These are phyloP conservation scores for Dioscorea alata DNA, from an alignment of 106 monocot genomes.

Conservation along the genomic window DNA sequence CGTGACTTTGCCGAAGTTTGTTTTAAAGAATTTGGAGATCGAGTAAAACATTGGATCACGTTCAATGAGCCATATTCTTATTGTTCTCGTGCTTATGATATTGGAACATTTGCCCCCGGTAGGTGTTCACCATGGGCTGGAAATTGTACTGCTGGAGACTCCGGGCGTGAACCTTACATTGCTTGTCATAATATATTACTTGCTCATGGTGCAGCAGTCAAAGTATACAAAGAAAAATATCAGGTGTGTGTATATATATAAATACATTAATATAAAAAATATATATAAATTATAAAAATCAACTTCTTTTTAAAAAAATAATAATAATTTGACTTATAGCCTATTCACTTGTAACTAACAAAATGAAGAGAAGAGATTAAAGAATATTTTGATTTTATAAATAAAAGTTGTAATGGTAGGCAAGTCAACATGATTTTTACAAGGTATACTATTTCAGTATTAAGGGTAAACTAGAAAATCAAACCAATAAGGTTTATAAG, in stretches of 20 bases:
- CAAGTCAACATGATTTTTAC: too few species aligned
- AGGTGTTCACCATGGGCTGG: constrained; percentile 15
- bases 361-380: too few species aligned
- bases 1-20: constrained; percentile 29
- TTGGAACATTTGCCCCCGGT: constrained; percentile 28
- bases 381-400: too few species aligned
- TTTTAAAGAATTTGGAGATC: constrained; percentile 41
- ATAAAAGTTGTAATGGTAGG: too few species aligned
- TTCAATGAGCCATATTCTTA: constrained; percentile 41
- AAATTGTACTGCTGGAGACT: constrained; percentile 21
- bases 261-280: neutral
- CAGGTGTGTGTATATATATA: constrained; percentile 11
- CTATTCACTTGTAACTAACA: too few species aligned
- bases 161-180: constrained; percentile 41
- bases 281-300: too few species aligned
- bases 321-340: too few species aligned
- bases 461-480: too few species aligned
- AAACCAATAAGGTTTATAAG: too few species aligned
- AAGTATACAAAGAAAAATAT: constrained; percentile 24
- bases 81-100: constrained; percentile 15
- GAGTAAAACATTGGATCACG: constrained; percentile 47
- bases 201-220: constrained; percentile 36
- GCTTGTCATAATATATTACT: constrained; percentile 34
- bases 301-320: too few species aligned
- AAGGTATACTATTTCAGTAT: too few species aligned